A percentile compares a stretch with the other conserved stretches of the same genome.
phyloP scores from a whole-genome alignment of 495 filamentous ascomycete species.

The Annulohypoxylon maeteangense region DNA sequence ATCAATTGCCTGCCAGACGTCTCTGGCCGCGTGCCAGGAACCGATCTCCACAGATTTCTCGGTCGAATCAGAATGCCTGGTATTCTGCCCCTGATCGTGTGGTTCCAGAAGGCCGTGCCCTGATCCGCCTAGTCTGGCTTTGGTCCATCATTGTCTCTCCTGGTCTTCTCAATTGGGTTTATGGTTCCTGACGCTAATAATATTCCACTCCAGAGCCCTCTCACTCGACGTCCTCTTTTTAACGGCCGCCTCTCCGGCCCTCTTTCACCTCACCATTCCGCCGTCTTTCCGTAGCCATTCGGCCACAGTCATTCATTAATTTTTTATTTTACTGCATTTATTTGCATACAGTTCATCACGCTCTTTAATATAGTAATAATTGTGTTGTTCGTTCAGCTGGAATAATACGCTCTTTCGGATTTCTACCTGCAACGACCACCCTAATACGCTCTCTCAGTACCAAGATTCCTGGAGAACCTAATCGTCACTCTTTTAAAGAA shows the following conservation, averaged over 20 bases:
- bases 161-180: conserved; percentile 43
- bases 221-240: conserved; percentile 47
- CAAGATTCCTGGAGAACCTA: conserved; percentile 65
- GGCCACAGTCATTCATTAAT: conserved; percentile 61
- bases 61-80: conserved; percentile 44
- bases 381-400: conserved; percentile 52
- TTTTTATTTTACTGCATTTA: conserved; percentile 51
- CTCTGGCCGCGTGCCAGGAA: conserved; percentile 45
- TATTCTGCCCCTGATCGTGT: conserved; percentile 47
- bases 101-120: conserved; percentile 45
- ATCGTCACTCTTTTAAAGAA: conserved; percentile 56
- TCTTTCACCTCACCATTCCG: conserved; percentile 47
- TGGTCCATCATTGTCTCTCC: conserved; percentile 41
- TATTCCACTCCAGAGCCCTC: conserved; percentile 44
- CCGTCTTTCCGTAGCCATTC: conserved; percentile 53
- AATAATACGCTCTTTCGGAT: conserved; percentile 59
- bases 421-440: conserved; percentile 52
- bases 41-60: conserved; percentile 39
- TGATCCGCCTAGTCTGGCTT: conserved; percentile 41
- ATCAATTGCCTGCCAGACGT: conserved; percentile 45
- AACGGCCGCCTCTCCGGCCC: conserved; percentile 54
- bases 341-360: conserved; percentile 57
- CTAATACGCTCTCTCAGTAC: conserved; percentile 50
- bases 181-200: conserved; percentile 46
- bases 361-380: conserved; percentile 66